Base-by-base conservation (phyloP, 208 protist species). In the Trypanosoma platydactyli region DNA sequence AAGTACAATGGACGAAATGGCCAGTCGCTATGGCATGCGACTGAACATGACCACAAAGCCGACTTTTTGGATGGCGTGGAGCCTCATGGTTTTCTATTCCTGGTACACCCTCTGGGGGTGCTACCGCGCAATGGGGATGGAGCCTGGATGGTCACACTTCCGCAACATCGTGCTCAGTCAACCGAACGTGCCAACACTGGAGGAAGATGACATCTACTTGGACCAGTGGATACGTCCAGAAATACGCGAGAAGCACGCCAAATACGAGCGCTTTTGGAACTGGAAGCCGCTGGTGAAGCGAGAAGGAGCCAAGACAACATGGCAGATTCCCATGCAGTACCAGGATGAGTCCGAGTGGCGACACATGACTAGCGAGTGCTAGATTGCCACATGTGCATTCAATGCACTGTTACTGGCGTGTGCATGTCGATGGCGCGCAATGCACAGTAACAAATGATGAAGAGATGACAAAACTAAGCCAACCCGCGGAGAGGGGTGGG, bases 1-100 rank as follows among this genome's bases (percentile, higher is more conserved):
- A 49, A 91, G 83, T 68, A 94, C 87, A 50, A 90, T 91, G 86
- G 87, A 93, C 50, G 90, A 95, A 74, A 92, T 95, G 87, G 90
- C 90, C 0, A 89, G 80, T 69, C 79, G 80, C 65, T 95, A 95
- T 68, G 90, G 90, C 58, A 93, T 95, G 83, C 71, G 77, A 33
- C 72, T 93, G 11, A 92, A 93, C 76, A 89, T 91, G 85, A 77
- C 90, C 13, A 83, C 86, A 12, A 91, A 92, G 66, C 83, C 85
- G 6, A 89, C 83, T 12, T 95, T 92, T 57, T 95, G 90, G 87
- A 68, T 95, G 66, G 90, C 90, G 46, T 95, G 87, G 86, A 73
- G 55, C 18, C 60, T 92, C 25, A 91, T 86, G 79, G 73, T 93
- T 41, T 92, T 91, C 53, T 94, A 93, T 77, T 83, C 78, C 29